Base-by-base conservation (phyloP, 192 early-diverging fungal genomes). In the Coemansia sp. region DNA sequence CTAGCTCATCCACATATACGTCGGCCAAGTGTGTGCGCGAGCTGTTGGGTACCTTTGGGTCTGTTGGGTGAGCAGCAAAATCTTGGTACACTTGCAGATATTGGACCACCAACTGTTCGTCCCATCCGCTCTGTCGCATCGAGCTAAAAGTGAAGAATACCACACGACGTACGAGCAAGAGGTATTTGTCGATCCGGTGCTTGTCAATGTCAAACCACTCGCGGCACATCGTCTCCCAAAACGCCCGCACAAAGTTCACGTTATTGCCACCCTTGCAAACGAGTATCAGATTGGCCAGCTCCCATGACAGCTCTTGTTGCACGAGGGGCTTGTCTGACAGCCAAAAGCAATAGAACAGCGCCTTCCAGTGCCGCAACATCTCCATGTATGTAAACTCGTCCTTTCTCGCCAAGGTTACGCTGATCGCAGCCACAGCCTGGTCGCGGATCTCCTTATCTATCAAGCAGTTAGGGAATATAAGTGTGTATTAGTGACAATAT, bases 301-400 rank as follows among this genome's bases (percentile, higher is more conserved):
- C 88, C 64, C 92, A 89, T 32, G 93, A 90, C 59, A 98, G 79
- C 68, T 92, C 87, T 76, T 95, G 93, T 72, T 98, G 96, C 31
- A 98, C 87, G 46, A 93, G 70, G 12, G 93, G 93, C 81, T 95
- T 98, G 78, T 98, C 96, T 1, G 94, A 94, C 89, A 98, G 94
- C 96, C 96, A 98, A 70, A 94, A 94, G 72, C 95, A 92, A 75
- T 95, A 97, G 62, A 95, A 97, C 14, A 97, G 86, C 15, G 92
- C 95, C 83, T 95, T 94, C 94, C 95, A 97, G 11, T 95, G 87
- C 73, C 93, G 92, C 60, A 89, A 62, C 69, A 97, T 81, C 39
- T 94, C 91, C 46, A 85, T 75, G 10, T 91, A 73, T 23, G 75
- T 57, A 17, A 94, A 69, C 15, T 86, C 82, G 3, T 63, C 68